Evolutionary conservation across 306 rosid genomes (phyloP), one percentile per base, ranked within the genome.

Genomic region (Cicer judaicum): DNA sequence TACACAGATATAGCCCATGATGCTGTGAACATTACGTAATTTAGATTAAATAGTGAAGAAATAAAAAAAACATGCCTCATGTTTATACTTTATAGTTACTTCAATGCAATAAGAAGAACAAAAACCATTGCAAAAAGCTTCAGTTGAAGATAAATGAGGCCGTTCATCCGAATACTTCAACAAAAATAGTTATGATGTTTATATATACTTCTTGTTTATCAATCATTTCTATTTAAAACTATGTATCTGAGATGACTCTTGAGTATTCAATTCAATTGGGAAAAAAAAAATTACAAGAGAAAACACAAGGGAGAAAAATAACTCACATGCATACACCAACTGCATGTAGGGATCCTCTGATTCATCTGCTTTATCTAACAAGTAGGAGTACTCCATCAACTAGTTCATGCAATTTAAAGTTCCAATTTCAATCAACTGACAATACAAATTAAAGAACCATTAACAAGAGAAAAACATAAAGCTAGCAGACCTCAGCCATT

Each of bases 1-100:
- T 93, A 93, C 68, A 91, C 93, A 10, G 97, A 93, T 88, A 93
- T 89, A 64, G 97, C 96, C 97, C 97, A 93, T 44, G 97, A 91
- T 8, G 97, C 97, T 93, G 92, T 70, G 76, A 70, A 14, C 68
- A 66, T 70, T 8, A 61, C 53, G 65, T 34, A 57, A 44, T 53
- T 60, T 39, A 41, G 15, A 19, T 29, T 57, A 56, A 74, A 70
- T 38, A 61, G 19, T 47, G 29, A 71, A 39, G 64, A 41, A 64
- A 55, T 57, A 79, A 56, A 57, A 69, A 49, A 19, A 5, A 38
- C 59, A 68, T 41, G 39, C 13, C 50, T 50, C 57, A 14, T 39
- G 43, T 5, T 54, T 50, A 56, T 16, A 34, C 18, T 10, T 80
- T 36, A 56, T 24, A 34, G 41, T n/a, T 77, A 57, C 38, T 79